A percentile compares a stretch with the other conserved stretches of the same genome.
These are phyloP conservation scores for Fusarium chuoi DNA, from an alignment of 2,329 filamentous ascomycete species.

Conservation along the genomic window DNA sequence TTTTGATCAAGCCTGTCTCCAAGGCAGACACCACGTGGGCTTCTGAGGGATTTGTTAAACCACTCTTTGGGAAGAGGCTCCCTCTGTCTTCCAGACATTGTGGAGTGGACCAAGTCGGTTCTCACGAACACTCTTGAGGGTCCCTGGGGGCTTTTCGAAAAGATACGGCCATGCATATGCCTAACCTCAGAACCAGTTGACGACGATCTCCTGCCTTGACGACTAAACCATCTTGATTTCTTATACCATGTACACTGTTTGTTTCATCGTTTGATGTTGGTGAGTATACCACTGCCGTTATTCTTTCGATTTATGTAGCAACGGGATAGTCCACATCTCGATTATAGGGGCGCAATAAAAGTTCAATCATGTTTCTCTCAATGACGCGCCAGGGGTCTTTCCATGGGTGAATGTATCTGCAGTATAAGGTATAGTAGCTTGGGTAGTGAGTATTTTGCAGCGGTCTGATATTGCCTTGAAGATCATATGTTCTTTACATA, in stretches of 20 bases:
- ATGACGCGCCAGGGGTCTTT: neutral
- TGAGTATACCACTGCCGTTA: constrained; percentile 44
- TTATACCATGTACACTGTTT: constrained; percentile 35
- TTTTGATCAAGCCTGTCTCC: constrained; percentile 46
- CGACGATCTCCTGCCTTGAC: constrained; percentile 29
- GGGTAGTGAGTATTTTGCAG: neutral
- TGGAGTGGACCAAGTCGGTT: constrained; percentile 48
- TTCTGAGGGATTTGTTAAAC: constrained; percentile 56
- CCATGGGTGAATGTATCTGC: neutral
- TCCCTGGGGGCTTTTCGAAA: constrained; percentile 51
- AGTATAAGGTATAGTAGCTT: neutral
- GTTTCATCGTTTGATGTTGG: constrained; percentile 41
- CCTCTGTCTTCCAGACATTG: constrained; percentile 22
- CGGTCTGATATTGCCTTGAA: constrained; percentile 6
- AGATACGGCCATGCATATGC: constrained; percentile 30
- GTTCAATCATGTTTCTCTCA: constrained; percentile 36
- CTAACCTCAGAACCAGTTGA: constrained; percentile 31
- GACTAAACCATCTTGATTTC: constrained; percentile 26
- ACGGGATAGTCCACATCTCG: constrained; percentile 29
- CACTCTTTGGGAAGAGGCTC: constrained; percentile 48
- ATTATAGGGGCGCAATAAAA: constrained; percentile 46
- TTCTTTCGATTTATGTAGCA: constrained; percentile 38
- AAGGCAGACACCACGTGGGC: constrained; percentile 47
- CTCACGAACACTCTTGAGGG: constrained; percentile 52
- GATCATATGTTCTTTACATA: constrained; percentile 21